Conservation (phyloP, 352 stramenopile genomes). For the Pythium periplocum region DNA sequence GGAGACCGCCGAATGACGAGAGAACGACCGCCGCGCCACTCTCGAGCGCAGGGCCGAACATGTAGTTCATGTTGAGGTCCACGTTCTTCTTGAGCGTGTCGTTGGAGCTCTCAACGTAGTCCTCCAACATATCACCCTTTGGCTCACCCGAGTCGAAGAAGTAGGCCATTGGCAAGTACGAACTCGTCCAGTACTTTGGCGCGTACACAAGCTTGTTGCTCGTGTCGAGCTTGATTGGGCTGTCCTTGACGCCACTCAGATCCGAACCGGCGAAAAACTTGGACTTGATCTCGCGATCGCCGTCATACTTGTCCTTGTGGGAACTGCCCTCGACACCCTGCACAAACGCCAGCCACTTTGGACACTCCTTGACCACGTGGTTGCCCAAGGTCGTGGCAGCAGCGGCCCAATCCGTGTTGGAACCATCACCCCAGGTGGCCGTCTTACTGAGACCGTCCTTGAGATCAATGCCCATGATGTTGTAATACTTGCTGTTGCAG, state of each 20-base stretch:
- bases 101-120: conserved; percentile 59
- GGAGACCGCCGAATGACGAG: conserved; percentile 78
- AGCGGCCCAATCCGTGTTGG: conserved; percentile 69
- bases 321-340: conserved; percentile 63
- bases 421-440: conserved; percentile 71
- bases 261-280: conserved; percentile 66
- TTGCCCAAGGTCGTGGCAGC: conserved; percentile 66
- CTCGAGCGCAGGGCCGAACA: conserved; percentile 60
- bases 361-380: conserved; percentile 57
- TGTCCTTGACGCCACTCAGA: conserved; percentile 34
- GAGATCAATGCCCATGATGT: conserved; percentile 82
- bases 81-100: conserved; percentile 56
- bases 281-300: conserved; percentile 49
- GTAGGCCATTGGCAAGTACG: conserved; percentile 48
- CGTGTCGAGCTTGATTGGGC: conserved; percentile 52
- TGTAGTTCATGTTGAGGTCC: conserved; percentile 75
- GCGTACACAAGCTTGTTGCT: conserved; percentile 79
- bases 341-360: conserved; percentile 75
- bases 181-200: conserved; percentile 74
- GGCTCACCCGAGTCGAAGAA: conserved; percentile 56
- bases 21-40: conserved; percentile 63
- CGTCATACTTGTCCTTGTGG: conserved; percentile 60
- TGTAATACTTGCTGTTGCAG: conserved; percentile 79
- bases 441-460: conserved; percentile 62
- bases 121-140: conserved; percentile 48